phyloP scores from a whole-genome alignment of 352 stramenopile genomes.

The Aphanomyces euteiches region DNA sequence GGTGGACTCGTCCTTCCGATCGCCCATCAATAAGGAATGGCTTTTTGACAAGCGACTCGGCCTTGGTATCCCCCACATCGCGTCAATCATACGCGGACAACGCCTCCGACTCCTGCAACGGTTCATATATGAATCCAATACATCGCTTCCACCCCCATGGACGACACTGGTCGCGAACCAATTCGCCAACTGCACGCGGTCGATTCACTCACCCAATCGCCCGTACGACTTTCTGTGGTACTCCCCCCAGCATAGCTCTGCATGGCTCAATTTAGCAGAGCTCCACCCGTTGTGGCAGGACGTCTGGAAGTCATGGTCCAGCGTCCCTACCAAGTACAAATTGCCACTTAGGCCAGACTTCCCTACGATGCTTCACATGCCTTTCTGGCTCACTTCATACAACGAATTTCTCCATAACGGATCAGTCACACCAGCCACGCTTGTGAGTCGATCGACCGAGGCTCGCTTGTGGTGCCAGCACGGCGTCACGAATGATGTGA shows the following conservation, averaged over 20 bases:
- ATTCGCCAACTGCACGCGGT: background rate
- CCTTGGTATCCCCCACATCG: background rate
- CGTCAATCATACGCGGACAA: background rate
- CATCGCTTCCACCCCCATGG: background rate
- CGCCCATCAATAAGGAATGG: background rate
- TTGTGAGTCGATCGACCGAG: background rate
- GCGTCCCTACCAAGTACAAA: background rate
- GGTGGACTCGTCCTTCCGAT: too few species aligned
- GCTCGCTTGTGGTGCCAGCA: background rate
- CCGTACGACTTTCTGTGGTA: slow-evolving; percentile 25
- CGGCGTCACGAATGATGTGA: background rate
- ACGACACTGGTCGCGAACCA: background rate
- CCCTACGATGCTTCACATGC: background rate
- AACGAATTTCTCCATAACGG: background rate
- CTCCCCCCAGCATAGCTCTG: background rate
- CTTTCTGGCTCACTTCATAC: slow-evolving; percentile 14
- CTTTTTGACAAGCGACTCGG: background rate
- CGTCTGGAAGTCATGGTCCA: background rate
- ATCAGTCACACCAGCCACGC: background rate
- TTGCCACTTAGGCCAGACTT: background rate
- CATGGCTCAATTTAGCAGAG: background rate
- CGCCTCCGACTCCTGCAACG: background rate
- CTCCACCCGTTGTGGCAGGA: slow-evolving; percentile 15
- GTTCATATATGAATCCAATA: background rate
- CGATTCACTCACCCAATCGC: background rate